Evolutionary conservation across 331 rosid genomes (phyloP).

Genomic region (Rosa hybrid): DNA sequence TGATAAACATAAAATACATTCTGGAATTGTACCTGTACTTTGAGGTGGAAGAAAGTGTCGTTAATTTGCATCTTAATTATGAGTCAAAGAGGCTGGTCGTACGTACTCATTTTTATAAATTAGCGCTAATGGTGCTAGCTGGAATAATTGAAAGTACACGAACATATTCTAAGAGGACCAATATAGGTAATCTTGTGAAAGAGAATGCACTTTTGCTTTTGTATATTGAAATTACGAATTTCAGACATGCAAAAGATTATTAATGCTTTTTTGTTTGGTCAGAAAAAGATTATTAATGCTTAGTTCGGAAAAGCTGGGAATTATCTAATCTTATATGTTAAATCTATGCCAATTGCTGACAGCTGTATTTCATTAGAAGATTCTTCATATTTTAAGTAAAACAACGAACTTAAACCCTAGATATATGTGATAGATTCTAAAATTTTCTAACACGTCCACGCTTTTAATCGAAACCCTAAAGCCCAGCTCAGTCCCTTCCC

Average conservation of each 20-base stretch:
- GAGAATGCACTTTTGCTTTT: conserved; percentile 1
- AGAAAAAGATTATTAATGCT: background rate
- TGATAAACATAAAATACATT: background rate
- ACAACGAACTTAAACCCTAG: background rate
- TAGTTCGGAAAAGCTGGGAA: background rate
- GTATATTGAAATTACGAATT: background rate
- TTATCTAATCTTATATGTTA: background rate
- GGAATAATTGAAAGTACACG: conserved; percentile 2
- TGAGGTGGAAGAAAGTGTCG: background rate
- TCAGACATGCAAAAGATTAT: background rate
- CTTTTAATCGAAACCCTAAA: background rate
- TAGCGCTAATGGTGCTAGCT: conserved; percentile 3
- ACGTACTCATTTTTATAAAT: background rate
- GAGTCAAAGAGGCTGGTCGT: conserved; percentile 1
- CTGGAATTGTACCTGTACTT: background rate
- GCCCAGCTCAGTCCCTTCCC: background rate
- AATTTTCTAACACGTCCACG: background rate
- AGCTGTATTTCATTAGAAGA: conserved; percentile 14
- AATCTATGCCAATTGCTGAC: conserved; percentile 17
- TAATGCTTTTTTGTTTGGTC: too few species aligned
- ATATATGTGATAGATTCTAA: background rate
- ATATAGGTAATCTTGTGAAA: background rate
- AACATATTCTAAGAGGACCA: conserved; percentile 3
- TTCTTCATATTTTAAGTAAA: background rate
- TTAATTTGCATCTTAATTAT: background rate